These are phyloP conservation scores for Phaffomyces opuntiae DNA, from an alignment of 805 yeast genomes.

Conservation along the genomic window DNA sequence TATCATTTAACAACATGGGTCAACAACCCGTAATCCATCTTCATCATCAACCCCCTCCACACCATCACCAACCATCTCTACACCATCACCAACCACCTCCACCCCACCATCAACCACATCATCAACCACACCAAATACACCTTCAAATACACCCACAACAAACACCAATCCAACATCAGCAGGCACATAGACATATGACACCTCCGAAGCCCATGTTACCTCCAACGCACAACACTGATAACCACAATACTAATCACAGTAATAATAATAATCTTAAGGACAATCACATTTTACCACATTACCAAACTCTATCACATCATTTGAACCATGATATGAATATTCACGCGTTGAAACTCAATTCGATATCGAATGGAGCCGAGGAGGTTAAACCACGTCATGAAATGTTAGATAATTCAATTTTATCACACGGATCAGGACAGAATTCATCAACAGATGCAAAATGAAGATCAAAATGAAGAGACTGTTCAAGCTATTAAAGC, in stretches of 20 bases:
- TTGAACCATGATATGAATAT: not conserved
- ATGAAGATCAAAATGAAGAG: not conserved
- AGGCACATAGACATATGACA: not conserved
- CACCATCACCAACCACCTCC: not conserved
- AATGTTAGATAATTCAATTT: not conserved
- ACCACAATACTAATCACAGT: not conserved
- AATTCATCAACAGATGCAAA: not conserved
- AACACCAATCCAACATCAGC: not conserved
- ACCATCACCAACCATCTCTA: not conserved
- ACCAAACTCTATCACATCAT: not conserved
- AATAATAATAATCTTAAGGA: not conserved
- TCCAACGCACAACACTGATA: not conserved
- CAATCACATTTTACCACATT: not conserved
- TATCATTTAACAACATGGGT: not conserved
- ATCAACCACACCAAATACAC: not conserved
- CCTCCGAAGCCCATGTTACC: not conserved
- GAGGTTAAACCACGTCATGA: not conserved
- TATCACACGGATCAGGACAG: not conserved
- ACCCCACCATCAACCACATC: not conserved
- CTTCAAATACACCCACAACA: not conserved
- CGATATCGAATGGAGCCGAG: not conserved
- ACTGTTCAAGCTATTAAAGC: not conserved
- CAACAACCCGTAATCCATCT: constrained; percentile 1
- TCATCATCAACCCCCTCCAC: not conserved
- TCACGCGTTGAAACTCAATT: not conserved